These are phyloP conservation scores for Metschnikowia lunata DNA, from an alignment of 805 yeast species.

Conservation along the genomic window DNA sequence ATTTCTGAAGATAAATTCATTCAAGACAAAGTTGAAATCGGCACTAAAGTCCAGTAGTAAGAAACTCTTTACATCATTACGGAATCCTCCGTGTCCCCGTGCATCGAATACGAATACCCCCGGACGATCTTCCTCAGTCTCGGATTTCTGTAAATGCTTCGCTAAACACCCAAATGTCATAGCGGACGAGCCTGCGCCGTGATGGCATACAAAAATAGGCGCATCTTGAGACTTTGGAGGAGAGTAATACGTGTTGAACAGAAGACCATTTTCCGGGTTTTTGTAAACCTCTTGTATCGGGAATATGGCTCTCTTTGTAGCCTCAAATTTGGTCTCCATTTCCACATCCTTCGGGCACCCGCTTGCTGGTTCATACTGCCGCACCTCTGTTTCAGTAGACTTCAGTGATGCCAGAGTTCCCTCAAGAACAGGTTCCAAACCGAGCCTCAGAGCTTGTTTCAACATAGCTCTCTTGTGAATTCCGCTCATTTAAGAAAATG, in stretches of 20 bases:
- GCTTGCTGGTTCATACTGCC: background rate
- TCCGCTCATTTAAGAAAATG: background rate
- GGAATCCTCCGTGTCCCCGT: constrained; percentile 73
- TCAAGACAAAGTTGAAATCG: constrained; percentile 55
- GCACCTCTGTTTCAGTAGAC: background rate
- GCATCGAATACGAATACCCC: constrained; percentile 64
- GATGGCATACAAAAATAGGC: constrained; percentile 74
- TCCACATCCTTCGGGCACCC: background rate
- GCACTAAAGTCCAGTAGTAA: constrained; percentile 47
- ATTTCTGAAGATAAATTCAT: constrained; percentile 26
- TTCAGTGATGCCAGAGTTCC: background rate
- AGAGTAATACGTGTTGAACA: constrained; percentile 48
- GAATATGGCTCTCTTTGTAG: constrained; percentile 9
- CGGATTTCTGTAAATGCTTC: constrained; percentile 20
- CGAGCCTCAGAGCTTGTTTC: constrained; percentile 6
- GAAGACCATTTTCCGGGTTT: constrained; percentile 8
- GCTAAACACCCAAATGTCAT: constrained; percentile 65
- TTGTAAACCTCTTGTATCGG: constrained; percentile 18
- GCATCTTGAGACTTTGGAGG: constrained; percentile 41
- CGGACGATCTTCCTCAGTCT: constrained; percentile 40
- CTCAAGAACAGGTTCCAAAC: constrained; percentile 12
- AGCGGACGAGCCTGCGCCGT: constrained; percentile 93
- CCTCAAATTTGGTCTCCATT: background rate
- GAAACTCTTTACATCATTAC: constrained; percentile 23
- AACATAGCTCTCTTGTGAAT: constrained; percentile 10